Evolutionary conservation across 2,329 filamentous ascomycete species (phyloP).

Genomic region (Harringtonia lauricola): DNA sequence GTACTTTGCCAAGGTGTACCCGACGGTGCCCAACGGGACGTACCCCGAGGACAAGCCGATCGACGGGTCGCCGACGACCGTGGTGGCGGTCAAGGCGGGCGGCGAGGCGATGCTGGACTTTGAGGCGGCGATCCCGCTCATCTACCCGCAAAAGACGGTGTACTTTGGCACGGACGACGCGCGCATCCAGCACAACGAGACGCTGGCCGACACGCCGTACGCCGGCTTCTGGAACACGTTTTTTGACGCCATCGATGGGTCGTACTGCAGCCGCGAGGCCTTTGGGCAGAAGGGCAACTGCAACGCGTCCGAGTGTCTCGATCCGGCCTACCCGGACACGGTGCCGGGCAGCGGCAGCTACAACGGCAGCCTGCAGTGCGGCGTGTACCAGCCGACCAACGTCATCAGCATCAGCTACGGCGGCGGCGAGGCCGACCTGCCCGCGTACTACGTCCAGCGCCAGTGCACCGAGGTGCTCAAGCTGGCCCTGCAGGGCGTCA

Average conservation of each 20-base stretch:
- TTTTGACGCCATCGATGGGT: slow-evolving; percentile 36
- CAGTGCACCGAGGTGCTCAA: slow-evolving; percentile 42
- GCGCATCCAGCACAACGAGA: slow-evolving; percentile 18
- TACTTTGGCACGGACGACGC: slow-evolving; percentile 19
- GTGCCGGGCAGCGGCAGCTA: slow-evolving; percentile 27
- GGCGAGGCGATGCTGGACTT: slow-evolving; percentile 36
- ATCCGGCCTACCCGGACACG: slow-evolving; percentile 37
- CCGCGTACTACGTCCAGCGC: slow-evolving; percentile 39
- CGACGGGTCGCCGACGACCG: slow-evolving; percentile 15
- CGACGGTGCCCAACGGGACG: slow-evolving; percentile 16
- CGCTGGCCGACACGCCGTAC: slow-evolving; percentile 6
- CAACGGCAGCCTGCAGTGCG: slow-evolving; percentile 28
- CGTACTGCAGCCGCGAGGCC: slow-evolving; percentile 36
- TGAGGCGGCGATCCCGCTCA: slow-evolving; percentile 32
- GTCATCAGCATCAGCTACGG: slow-evolving; percentile 47
- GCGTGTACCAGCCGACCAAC: slow-evolving; percentile 35
- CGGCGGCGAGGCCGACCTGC: slow-evolving; percentile 40
- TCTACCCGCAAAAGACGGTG: slow-evolving; percentile 36
- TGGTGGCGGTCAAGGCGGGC: slow-evolving; percentile 2
- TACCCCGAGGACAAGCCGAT: slow-evolving; percentile 16
- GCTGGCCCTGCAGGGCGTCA: slow-evolving; percentile 37
- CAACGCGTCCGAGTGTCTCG: slow-evolving; percentile 23
- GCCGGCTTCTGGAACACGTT: slow-evolving; percentile 23
- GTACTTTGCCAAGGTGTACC: slow-evolving; percentile 12
- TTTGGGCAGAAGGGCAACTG: slow-evolving; percentile 35